phyloP scores from a whole-genome alignment of 352 stramenopile genomes.

The Globisporangium ultimum region DNA sequence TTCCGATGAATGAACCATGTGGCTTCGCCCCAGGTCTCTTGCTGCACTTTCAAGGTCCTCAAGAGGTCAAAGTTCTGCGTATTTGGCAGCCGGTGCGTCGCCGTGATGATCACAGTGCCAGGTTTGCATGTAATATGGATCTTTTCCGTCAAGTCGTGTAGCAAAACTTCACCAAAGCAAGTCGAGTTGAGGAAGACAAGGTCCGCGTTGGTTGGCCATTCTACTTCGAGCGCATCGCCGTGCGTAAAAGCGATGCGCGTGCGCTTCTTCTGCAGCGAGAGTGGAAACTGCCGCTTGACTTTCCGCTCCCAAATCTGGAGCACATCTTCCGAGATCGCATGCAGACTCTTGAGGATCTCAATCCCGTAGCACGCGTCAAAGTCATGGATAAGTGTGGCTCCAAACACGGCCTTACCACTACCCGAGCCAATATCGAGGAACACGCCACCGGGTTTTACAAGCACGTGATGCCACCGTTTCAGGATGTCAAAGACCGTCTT shows the following conservation, averaged over 20 bases:
- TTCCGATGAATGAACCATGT: constrained; percentile 57
- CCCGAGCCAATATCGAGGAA: constrained; percentile 89
- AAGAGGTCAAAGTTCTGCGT: constrained; percentile 42
- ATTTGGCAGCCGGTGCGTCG: constrained; percentile 48
- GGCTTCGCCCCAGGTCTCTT: constrained; percentile 56
- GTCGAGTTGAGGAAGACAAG: constrained; percentile 90
- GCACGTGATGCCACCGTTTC: constrained; percentile 54
- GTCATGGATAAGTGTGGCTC: constrained; percentile 75
- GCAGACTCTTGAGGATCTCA: constrained; percentile 84
- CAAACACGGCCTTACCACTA: constrained; percentile 86
- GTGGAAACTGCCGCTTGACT: constrained; percentile 38
- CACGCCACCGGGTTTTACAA: constrained; percentile 59
- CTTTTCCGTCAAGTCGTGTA: constrained; percentile 49
- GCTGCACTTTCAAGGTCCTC: constrained; percentile 37
- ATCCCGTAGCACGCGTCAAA: constrained; percentile 85
- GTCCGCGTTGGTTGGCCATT: constrained; percentile 60
- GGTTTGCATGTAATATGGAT: constrained; percentile 44
- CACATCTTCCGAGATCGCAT: constrained; percentile 56
- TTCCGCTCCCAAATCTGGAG: constrained; percentile 51
- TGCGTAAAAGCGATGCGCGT: constrained; percentile 68
- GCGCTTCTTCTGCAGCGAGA: constrained; percentile 65
- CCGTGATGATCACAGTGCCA: constrained; percentile 57
- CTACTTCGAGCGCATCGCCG: constrained; percentile 60
- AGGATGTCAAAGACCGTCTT: constrained; percentile 54
- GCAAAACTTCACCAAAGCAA: constrained; percentile 75